Evolutionary conservation across 2,329 filamentous ascomycete genomes (phyloP), one percentile per base, ranked within the genome.

Genomic region (Penicillium sp.): DNA sequence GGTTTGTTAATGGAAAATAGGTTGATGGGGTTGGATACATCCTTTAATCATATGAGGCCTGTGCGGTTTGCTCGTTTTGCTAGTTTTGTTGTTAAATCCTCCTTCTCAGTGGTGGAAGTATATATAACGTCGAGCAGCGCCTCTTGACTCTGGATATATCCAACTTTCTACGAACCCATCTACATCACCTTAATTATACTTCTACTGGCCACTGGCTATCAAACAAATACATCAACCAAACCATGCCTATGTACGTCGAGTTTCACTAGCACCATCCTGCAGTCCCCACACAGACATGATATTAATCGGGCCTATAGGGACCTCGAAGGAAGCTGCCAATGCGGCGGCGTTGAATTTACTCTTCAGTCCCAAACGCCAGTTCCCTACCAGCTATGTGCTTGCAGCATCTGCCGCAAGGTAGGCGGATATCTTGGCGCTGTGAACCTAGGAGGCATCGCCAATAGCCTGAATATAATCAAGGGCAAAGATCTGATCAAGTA

Each of bases 291-390:
- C 50, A 49, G 25, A 13, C 13, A 41, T 29, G 29, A 3, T 32
- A 50, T 46, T 63, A 52, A 64, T 50, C 12, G 38, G 23, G 3
- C 29, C n/a, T 27, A 55, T 53, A 80, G 77, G 72, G 73, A 72
- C 61, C 74, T 80, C 8, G 65, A 78, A 56, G 78, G 78, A 61
- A 79, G 76, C 62, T 80, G 77, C 67, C 78, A 79, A 62, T 80
- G 77, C 59, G 77, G 78, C 49, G 66, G 68, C 37, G 67, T 80
- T n/a, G 70, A 78, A 65, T 80, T 79, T 59, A 71, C 68, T 4
- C 65, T 79, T 8, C 61, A 78, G 50, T 79, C 76, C 3, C 68
- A 75, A 34, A 79, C 77, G 0, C 77, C 77, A 0, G 75, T 78
- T 0, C 78, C 77, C 0, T 80, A 79, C 55, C 77, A 80, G 60